Conservation (phyloP, 768 basidiomycete species). For the Boletus fagicola region DNA sequence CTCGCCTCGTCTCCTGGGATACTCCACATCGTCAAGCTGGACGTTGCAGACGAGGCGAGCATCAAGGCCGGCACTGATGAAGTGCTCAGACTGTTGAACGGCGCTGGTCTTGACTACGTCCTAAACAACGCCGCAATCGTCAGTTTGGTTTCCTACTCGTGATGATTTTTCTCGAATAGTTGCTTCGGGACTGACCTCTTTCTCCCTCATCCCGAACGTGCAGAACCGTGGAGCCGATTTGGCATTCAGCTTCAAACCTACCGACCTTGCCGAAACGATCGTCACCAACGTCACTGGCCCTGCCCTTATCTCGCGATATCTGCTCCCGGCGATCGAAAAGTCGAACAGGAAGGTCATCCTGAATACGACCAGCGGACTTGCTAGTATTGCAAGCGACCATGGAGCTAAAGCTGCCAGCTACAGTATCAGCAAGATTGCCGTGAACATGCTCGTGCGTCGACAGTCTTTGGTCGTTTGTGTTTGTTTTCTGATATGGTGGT, state of each 20-base stretch:
- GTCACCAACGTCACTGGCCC: conserved; percentile 36
- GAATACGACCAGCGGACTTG: conserved; percentile 35
- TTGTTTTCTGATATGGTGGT: neutral
- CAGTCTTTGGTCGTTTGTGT: neutral
- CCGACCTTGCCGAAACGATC: conserved; percentile 19
- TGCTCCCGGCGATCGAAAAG: conserved; percentile 35
- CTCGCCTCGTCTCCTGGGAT: conserved; percentile 15
- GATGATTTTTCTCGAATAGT: neutral
- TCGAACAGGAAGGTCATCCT: conserved; percentile 34
- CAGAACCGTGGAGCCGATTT: conserved; percentile 26
- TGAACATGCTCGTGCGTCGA: conserved; percentile 15
- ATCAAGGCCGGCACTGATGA: conserved; percentile 25
- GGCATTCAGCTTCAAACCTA: conserved; percentile 25
- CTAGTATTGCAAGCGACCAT: conserved; percentile 27
- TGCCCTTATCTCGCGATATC: conserved; percentile 29
- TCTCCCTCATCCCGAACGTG: neutral
- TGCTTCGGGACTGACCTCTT: neutral
- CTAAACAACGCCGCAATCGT: conserved; percentile 41
- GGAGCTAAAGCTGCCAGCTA: conserved; percentile 5
- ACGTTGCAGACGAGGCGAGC: conserved; percentile 27
- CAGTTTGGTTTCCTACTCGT: conserved; percentile 8
- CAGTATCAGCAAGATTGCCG: conserved; percentile 13
- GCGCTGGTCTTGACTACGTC: neutral
- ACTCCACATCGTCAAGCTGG: conserved; percentile 36
- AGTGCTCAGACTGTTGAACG: neutral